phyloP scores from a whole-genome alignment of 257 asterid species.

The Solanum chmielewskii region DNA sequence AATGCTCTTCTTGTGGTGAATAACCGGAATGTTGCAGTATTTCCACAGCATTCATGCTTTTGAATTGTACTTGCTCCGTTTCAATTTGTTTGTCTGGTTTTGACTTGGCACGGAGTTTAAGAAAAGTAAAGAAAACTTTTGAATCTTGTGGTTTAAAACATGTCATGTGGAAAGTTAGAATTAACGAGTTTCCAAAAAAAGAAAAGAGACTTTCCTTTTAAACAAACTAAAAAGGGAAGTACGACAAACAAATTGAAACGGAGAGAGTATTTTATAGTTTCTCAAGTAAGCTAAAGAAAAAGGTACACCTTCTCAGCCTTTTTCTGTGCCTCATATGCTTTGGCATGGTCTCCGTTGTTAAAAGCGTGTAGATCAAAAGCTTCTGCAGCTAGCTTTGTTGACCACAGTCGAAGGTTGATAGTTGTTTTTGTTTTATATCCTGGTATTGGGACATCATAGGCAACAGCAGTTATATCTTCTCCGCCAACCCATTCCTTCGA shows the following conservation, averaged over 20 bases:
- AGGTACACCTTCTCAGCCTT: constrained; percentile 65
- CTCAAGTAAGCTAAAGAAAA: background rate
- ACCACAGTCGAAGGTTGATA: constrained; percentile 67
- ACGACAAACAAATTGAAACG: background rate
- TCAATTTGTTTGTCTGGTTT: background rate
- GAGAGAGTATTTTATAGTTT: background rate
- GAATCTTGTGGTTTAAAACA: background rate
- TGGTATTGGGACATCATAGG: constrained; percentile 80
- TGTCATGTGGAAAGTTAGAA: background rate
- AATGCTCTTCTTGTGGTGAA: background rate
- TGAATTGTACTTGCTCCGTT: background rate
- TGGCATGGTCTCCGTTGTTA: constrained; percentile 59
- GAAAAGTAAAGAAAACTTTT: background rate
- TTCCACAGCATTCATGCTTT: background rate
- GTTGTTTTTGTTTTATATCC: constrained; percentile 83
- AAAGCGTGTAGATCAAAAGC: constrained; percentile 53
- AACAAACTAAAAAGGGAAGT: background rate
- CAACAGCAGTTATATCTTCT: constrained; percentile 63
- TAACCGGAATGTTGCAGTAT: background rate
- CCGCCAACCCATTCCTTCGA: constrained; percentile 72
- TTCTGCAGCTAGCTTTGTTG: constrained; percentile 59
- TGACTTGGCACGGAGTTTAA: background rate
- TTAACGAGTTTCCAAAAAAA: background rate
- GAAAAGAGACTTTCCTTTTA: background rate
- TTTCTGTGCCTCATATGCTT: constrained; percentile 61